Base-by-base conservation (phyloP, 106 monocot species). In the Platanthera guangdongensis region DNA sequence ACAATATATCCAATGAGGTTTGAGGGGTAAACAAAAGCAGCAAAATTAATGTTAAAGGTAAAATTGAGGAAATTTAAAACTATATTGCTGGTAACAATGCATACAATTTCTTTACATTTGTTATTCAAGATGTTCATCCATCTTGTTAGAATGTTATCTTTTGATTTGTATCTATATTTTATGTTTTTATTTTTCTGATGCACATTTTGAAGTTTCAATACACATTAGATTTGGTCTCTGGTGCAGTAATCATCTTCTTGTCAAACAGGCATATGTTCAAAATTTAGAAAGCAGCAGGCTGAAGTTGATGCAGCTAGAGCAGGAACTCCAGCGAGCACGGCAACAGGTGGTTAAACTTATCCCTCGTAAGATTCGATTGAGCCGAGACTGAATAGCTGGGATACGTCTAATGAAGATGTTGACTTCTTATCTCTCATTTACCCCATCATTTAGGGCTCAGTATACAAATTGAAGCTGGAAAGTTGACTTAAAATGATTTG, bases 241-340 rank as follows among this genome's bases (percentile, higher is more conserved):
- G 47, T 47, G 47, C 32, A 16, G 6, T 11, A 52, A 50, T 65
- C 55, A 22, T 51, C 22, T 52, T 6, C 46, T 72, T 72, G 48
- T 67, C n/a, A n/a, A 30, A 7, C 75, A 94, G 94, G 94, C 87
- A 3, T 89, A 94, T 79, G 85, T 94, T 89, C 87, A 91, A 45
- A 91, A 95, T 74, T 80, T 95, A 21, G 94, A 95, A 73, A 92
- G 15, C 79, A 95, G 94, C 73, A 63, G 89, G 9, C 3, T 87
- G 46, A 95, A 86, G 81, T 73, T 95, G 79, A 52, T 75, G 2
- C 91, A 95, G 62, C 84, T 95, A n/a, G 94, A 95, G 72, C 94
- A 95, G 72, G 94, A 91, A 50, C 85, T 95, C 70, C 85, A 89
- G 45, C 81, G 86, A 72, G 94, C 89, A 59, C 74, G 91, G 8